phyloP scores from a whole-genome alignment of 306 rosid species.

The Malus orientalis region DNA sequence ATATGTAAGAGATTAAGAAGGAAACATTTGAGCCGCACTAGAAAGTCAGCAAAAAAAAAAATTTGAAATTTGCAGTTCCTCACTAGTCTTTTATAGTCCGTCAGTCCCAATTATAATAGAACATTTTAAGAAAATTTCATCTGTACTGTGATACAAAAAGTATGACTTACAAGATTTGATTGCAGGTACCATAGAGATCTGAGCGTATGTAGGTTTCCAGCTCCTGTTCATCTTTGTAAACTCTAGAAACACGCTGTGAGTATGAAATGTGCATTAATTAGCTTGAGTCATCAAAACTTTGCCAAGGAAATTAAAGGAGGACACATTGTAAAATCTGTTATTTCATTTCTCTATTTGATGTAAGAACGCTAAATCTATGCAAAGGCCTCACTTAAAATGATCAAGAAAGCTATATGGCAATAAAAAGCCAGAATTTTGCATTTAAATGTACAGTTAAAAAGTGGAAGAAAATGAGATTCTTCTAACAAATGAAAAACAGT shows the following conservation, averaged over 20 bases:
- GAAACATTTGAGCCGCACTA: neutral
- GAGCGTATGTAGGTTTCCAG: constrained; percentile 81
- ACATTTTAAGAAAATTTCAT: constrained; percentile 1
- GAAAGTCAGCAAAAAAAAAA: neutral
- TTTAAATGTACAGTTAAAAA: neutral
- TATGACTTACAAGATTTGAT: constrained; percentile 45
- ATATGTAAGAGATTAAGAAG: neutral
- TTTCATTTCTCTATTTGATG: neutral
- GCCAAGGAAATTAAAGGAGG: constrained; percentile 3
- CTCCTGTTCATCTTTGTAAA: constrained; percentile 78
- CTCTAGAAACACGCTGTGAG: constrained; percentile 57
- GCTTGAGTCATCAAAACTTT: constrained; percentile 15
- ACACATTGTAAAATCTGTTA: neutral
- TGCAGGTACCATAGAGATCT: constrained; percentile 60
- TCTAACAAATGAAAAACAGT: neutral
- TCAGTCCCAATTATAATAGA: neutral
- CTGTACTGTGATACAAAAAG: constrained; percentile 11
- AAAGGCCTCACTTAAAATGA: neutral
- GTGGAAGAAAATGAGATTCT: neutral
- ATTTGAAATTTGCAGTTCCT: neutral
- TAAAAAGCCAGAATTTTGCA: neutral
- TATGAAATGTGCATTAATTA: constrained; percentile 23
- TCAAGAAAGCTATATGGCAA: neutral
- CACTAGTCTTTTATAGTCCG: neutral
- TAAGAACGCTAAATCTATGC: neutral